phyloP scores from a whole-genome alignment of 192 early-diverging fungal species.

The Rhizophagus clarus region DNA sequence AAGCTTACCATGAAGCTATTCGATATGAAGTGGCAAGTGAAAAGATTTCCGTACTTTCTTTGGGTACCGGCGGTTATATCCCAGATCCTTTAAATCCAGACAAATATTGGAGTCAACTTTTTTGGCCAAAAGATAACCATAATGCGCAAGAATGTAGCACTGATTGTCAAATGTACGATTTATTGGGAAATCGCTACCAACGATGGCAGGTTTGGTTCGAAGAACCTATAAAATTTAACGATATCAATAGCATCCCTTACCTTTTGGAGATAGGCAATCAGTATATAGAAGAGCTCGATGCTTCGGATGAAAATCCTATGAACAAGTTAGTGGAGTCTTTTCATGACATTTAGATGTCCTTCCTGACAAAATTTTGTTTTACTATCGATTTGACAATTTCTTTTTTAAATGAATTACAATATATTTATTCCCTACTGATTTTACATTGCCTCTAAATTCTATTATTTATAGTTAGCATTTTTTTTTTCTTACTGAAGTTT shows the following conservation, averaged over 20 bases:
- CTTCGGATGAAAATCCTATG: slow-evolving; percentile 4
- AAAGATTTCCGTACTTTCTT: not conserved
- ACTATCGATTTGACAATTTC: not conserved
- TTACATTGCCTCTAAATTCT: no score
- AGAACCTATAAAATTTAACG: not conserved
- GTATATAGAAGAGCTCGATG: slow-evolving; percentile 13
- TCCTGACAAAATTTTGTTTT: no score
- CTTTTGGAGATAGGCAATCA: slow-evolving; percentile 1
- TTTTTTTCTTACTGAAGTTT: no score
- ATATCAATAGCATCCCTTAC: not conserved
- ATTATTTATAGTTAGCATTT: no score
- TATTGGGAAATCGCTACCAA: not conserved
- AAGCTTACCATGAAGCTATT: not conserved
- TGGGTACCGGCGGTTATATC: not conserved
- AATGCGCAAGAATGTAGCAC: not conserved
- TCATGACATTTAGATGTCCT: no score
- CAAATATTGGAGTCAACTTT: not conserved
- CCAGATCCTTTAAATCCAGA: not conserved
- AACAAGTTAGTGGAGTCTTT: slow-evolving; percentile 1
- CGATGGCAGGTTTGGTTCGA: slow-evolving; percentile 8
- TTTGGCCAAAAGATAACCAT: not conserved
- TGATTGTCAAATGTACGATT: not conserved
- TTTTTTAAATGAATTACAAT: no score
- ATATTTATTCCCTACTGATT: no score
- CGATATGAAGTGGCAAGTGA: not conserved